Base-by-base conservation (phyloP, 371 early-diverging fungal genomes). In the Syncephalastrum contaminatum region DNA sequence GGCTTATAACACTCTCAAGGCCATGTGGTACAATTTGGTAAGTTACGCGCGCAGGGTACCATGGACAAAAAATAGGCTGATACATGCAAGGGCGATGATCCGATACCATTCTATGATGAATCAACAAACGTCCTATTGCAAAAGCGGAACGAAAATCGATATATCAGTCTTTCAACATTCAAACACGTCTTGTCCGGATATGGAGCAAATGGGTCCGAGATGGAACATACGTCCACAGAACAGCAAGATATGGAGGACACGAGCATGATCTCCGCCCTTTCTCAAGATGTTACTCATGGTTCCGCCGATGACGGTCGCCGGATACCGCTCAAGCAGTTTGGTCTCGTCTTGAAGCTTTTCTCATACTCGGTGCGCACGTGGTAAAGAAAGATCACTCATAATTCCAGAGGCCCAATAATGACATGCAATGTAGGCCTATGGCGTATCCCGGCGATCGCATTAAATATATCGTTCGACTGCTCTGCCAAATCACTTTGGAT, bases 401-500 rank as follows among this genome's bases (percentile, higher is more conserved):
- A 1, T n/a, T 19, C 6, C 5, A 7, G 48, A 21, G 6, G 7
- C 14, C 24, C 2, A 16, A 16, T 6, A 39, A 56, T 13, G 20
- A 19, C 40, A 22, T 15, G 12, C 18, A 10, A 4, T 42, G 39
- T 25, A 61, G 71, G 64, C 64, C 64, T n/a, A 47, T 52, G 27
- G 70, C 69, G 2, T 77, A 77, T 46, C 56, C 51, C 18, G 7
- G 36, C 8, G 57, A 52, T 13, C 59, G 62, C 4, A 51, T 70
- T 19, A 58, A 54, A 21, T 66, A 68, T 22, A 44, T 64, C 10
- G 24, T 66, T 13, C 51, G 66, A 10, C 7, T 72, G 3, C 47
- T 76, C 10, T 39, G 72, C 13, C 69, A 67, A 27, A 51, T 76
- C 14, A 67, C 64, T 0, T 5, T 72, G 44, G 76, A 76, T 44